Evolutionary conservation across 768 basidiomycete species (phyloP).

Genomic region (Naganishia antarctica): DNA sequence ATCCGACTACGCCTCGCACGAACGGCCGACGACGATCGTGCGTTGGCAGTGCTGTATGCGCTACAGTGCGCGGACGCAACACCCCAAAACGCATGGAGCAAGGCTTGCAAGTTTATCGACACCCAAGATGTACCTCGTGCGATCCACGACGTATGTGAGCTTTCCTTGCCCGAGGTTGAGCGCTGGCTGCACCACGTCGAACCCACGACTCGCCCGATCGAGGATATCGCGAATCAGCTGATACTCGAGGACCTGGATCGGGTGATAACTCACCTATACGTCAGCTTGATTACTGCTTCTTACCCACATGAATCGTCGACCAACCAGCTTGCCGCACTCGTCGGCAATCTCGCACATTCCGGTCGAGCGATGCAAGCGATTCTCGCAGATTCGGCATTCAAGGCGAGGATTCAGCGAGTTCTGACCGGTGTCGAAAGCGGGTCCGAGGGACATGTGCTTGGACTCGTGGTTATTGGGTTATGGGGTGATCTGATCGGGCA

Average conservation of each 20-base stretch:
- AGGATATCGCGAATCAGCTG: conserved; percentile 44
- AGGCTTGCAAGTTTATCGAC: conserved; percentile 31
- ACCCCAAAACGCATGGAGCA: conserved; percentile 30
- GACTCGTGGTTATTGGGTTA: conserved; percentile 44
- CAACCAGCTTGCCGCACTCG: not conserved
- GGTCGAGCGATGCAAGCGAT: conserved; percentile 24
- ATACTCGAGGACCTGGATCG: conserved; percentile 43
- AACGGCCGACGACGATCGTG: conserved; percentile 25
- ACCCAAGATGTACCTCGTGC: conserved; percentile 23
- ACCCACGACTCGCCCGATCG: conserved; percentile 35
- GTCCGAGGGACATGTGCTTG: conserved; percentile 42
- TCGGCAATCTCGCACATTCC: conserved; percentile 20
- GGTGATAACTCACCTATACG: conserved; percentile 40
- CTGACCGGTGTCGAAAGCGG: conserved; percentile 36
- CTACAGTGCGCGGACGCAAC: conserved; percentile 20
- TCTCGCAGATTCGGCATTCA: conserved; percentile 38
- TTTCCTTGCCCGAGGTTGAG: conserved; percentile 35
- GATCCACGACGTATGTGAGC: conserved; percentile 33
- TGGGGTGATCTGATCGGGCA: conserved; percentile 44
- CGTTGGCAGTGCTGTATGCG: conserved; percentile 39
- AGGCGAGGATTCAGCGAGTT: conserved; percentile 38
- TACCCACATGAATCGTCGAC: conserved; percentile 1
- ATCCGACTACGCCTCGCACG: conserved; percentile 30
- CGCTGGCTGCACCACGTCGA: conserved; percentile 28
- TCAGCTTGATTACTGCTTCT: conserved; percentile 40